Conservation (phyloP, 108 stramenopile species). For the Nannochloropsis oceanica region DNA sequence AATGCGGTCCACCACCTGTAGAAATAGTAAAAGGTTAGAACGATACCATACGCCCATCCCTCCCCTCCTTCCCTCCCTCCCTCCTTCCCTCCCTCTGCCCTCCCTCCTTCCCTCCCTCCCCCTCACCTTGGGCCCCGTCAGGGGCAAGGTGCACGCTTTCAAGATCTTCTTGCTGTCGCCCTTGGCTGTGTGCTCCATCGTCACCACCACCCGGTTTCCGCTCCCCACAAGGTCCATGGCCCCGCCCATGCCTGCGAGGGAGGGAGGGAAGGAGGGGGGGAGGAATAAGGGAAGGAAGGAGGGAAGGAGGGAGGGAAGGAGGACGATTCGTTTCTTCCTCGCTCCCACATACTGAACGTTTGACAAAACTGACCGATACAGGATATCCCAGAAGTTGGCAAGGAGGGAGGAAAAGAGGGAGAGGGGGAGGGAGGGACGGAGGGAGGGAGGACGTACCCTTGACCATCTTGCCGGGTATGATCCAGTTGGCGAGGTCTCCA, state of each 20-base stretch:
- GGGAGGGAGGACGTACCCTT: constrained; percentile 64
- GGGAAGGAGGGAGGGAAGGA: neutral
- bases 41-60: neutral
- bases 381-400: too few species aligned
- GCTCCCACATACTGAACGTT: too few species aligned
- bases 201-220: constrained; percentile 64
- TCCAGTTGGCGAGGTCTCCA: constrained; percentile 80
- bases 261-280: neutral
- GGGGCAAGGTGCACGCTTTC: constrained; percentile 58
- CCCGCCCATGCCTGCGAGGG: constrained; percentile 32
- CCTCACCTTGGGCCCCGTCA: constrained; percentile 51
- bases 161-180: constrained; percentile 69
- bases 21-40: neutral
- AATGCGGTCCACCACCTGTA: constrained; percentile 66
- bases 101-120: too few species aligned
- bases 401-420: too few species aligned
- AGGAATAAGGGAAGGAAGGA: neutral
- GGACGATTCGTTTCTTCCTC: too few species aligned
- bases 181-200: constrained; percentile 82
- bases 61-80: neutral
- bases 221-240: constrained; percentile 82
- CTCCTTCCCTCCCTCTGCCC: neutral
- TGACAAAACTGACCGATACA: too few species aligned
- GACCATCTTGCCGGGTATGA: constrained; percentile 78
- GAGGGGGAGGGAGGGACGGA: neutral